phyloP scores from a whole-genome alignment of 768 basidiomycete genomes.

The Lactarius sanguifluus region DNA sequence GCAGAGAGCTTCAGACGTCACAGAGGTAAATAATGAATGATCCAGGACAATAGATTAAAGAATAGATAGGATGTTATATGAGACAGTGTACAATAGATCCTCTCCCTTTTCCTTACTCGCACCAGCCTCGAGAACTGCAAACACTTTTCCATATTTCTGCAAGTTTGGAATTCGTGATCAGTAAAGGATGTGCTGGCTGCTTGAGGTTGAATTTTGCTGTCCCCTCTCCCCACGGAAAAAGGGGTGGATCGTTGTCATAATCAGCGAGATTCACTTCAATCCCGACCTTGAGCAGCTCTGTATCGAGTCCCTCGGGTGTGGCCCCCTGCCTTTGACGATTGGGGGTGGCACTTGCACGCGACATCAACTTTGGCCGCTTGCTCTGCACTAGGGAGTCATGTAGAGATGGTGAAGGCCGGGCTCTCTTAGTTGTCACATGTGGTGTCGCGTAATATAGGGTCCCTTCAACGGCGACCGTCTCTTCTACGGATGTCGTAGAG shows the following conservation, averaged over 20 bases:
- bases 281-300: conserved; percentile 16
- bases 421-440: conserved; percentile 7
- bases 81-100: conserved; percentile 10
- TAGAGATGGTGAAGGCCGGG: neutral
- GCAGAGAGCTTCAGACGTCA: conserved; percentile 77
- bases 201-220: neutral
- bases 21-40: conserved; percentile 49
- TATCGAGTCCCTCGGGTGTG: neutral
- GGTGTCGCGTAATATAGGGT: neutral
- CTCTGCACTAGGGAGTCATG: neutral
- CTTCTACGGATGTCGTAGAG: conserved; percentile 11
- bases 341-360: neutral
- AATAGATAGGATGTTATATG: conserved; percentile 13
- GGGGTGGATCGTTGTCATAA: conserved; percentile 15
- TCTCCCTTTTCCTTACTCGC: neutral
- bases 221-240: conserved; percentile 12
- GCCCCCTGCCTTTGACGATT: neutral
- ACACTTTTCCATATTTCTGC: conserved; percentile 22
- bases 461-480: neutral
- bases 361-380: conserved; percentile 16
- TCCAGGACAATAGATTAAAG: conserved; percentile 34
- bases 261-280: conserved; percentile 17
- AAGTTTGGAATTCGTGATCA: conserved; percentile 20
- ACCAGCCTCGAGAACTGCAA: conserved; percentile 22
- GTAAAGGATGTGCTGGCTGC: neutral